Percentiles rank a stretch among this genome's conserved stretches.
phyloP scores from a whole-genome alignment of 2,329 filamentous ascomycete genomes.

The Claviceps sp. region DNA sequence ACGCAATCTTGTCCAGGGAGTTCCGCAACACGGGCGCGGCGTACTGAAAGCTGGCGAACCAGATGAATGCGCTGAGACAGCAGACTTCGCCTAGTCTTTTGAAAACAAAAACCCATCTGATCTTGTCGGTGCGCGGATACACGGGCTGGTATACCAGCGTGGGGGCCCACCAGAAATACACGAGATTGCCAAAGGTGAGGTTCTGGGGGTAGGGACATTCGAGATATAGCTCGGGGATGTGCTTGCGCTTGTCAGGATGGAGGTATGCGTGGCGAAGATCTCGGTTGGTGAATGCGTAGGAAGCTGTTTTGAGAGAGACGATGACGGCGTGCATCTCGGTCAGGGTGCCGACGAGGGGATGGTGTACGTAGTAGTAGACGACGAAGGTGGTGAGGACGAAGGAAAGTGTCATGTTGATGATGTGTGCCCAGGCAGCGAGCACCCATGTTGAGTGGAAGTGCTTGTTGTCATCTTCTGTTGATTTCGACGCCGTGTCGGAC shows the following conservation, averaged over 20 bases:
- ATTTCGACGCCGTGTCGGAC: conserved; percentile 30
- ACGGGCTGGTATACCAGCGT: conserved; percentile 95
- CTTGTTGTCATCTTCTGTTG: conserved; percentile 45
- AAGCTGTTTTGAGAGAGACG: conserved; percentile 91
- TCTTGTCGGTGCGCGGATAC: conserved; percentile 70
- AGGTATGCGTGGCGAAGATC: conserved; percentile 86
- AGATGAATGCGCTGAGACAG: conserved; percentile 76
- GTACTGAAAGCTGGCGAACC: conserved; percentile 90
- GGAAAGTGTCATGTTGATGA: conserved; percentile 69
- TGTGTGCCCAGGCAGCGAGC: conserved; percentile 66
- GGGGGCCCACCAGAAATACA: conserved; percentile 96
- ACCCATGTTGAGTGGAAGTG: conserved; percentile 68
- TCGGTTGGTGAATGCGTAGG: conserved; percentile 92
- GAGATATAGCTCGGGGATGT: conserved; percentile 70
- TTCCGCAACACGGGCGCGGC: conserved; percentile 81
- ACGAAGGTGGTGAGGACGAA: conserved; percentile 68
- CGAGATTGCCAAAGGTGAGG: conserved; percentile 74
- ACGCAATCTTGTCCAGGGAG: conserved; percentile 74
- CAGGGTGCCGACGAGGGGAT: conserved; percentile 84
- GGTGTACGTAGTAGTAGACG: conserved; percentile 84
- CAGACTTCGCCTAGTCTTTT: conserved; percentile 71
- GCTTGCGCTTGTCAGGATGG: conserved; percentile 54
- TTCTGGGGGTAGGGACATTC: conserved; percentile 81
- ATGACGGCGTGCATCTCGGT: conserved; percentile 87
- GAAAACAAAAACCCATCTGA: conserved; percentile 77